These are phyloP conservation scores for Suhomyces maxii DNA, from an alignment of 1,139 yeast genomes.

Conservation along the genomic window DNA sequence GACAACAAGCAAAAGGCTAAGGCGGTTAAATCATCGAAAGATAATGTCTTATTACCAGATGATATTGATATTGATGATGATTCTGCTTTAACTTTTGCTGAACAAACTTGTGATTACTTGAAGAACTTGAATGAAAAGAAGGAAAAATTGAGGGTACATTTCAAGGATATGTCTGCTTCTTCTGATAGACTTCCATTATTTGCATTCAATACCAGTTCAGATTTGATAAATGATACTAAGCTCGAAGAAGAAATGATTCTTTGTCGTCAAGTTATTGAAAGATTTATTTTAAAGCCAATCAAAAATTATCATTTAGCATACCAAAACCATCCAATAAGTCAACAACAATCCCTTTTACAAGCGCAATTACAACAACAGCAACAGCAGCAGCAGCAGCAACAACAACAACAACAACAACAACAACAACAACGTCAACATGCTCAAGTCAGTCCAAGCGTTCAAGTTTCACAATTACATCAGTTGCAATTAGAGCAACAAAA, in stretches of 20 bases:
- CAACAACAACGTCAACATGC: slow-evolving; percentile 18
- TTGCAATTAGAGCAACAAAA: slow-evolving; percentile 30
- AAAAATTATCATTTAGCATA: slow-evolving; percentile 51
- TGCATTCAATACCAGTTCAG: slow-evolving; percentile 30
- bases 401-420: slow-evolving; percentile 29
- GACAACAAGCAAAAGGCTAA: slow-evolving; percentile 31
- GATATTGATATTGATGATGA: slow-evolving; percentile 45
- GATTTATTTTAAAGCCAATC: slow-evolving; percentile 42
- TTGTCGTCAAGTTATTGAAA: slow-evolving; percentile 46
- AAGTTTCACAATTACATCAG: slow-evolving; percentile 27
- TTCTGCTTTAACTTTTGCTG: slow-evolving; percentile 37
- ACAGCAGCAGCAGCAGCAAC: slow-evolving; percentile 27
- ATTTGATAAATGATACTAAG: slow-evolving; percentile 22
- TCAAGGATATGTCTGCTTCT: slow-evolving; percentile 23
- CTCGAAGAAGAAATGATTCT: slow-evolving; percentile 40
- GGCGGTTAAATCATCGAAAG: slow-evolving; percentile 25
- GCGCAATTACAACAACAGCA: slow-evolving; percentile 22
- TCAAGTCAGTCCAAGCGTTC: slow-evolving; percentile 19
- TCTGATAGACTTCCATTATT: slow-evolving; percentile 38
- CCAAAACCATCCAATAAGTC: slow-evolving; percentile 46
- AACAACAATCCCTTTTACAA: slow-evolving; percentile 38
- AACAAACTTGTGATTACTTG: slow-evolving; percentile 37
- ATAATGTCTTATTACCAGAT: slow-evolving; percentile 32
- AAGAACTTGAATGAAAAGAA: slow-evolving; percentile 31
- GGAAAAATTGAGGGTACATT: slow-evolving; percentile 36